These are phyloP conservation scores for Sporothrix schenckii DNA, from an alignment of 2,329 filamentous ascomycete species.

Conservation along the genomic window DNA sequence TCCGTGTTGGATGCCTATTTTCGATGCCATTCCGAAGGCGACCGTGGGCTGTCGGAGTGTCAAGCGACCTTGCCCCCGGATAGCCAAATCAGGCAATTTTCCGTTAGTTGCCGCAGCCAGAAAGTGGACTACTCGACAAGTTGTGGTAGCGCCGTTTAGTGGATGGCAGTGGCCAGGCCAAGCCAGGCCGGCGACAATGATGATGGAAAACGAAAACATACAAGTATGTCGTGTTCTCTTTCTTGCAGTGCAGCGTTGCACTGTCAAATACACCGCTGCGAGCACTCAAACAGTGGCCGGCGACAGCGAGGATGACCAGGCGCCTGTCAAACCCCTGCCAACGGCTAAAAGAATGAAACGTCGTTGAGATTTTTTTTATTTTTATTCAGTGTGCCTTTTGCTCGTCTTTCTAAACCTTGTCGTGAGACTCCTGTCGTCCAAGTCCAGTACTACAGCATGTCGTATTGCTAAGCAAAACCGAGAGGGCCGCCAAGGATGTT, in stretches of 20 bases:
- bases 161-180: no score
- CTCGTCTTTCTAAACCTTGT: no score
- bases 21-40: neutral
- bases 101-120: neutral
- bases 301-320: neutral
- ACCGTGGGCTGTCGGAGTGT: neutral
- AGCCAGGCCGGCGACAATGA: neutral
- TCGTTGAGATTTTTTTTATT: no score
- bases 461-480: slow-evolving; percentile 4
- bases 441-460: slow-evolving; percentile 16
- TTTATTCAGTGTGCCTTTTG: neutral
- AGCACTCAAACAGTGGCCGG: slow-evolving; percentile 11
- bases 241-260: neutral
- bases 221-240: neutral
- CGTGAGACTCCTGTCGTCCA: no score
- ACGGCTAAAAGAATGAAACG: neutral
- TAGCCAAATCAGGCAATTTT: slow-evolving; percentile 18
- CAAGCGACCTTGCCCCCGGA: neutral
- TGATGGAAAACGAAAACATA: slow-evolving; percentile 1
- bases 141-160: no score
- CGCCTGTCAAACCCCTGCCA: neutral
- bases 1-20: neutral
- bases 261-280: neutral
- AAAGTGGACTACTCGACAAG: neutral
- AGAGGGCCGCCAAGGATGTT: no score